These are phyloP conservation scores for Coprinopsis strossmayeri DNA, from an alignment of 768 basidiomycete genomes.

Conservation along the genomic window DNA sequence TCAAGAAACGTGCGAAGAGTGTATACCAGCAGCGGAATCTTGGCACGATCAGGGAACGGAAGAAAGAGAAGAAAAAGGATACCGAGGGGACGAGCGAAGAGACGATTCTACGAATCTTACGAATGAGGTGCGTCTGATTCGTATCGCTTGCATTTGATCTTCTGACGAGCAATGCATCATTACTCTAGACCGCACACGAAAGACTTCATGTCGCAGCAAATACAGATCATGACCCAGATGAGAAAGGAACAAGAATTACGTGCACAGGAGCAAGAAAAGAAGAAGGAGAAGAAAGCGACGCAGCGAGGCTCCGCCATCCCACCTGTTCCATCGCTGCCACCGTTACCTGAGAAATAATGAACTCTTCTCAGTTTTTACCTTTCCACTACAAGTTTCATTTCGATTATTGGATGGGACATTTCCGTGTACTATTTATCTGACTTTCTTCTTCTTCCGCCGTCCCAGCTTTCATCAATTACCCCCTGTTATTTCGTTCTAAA, in stretches of 20 bases:
- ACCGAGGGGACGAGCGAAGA: slow-evolving; percentile 76
- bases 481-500: not conserved
- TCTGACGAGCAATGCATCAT: not conserved
- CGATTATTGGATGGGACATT: not conserved
- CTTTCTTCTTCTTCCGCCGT: no score
- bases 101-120: slow-evolving; percentile 88
- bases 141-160: slow-evolving; percentile 2
- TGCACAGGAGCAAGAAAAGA: slow-evolving; percentile 52
- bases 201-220: slow-evolving; percentile 85
- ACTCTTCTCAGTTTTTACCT: no score
- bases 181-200: slow-evolving; percentile 60
- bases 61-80: slow-evolving; percentile 86
- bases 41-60: slow-evolving; percentile 91
- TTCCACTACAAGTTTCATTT: no score
- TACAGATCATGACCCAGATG: slow-evolving; percentile 76
- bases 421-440: no score
- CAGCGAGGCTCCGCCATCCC: slow-evolving; percentile 26
- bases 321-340: slow-evolving; percentile 32
- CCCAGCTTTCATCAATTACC: not conserved
- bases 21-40: slow-evolving; percentile 90
- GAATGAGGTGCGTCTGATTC: slow-evolving; percentile 76
- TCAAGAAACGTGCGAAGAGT: slow-evolving; percentile 89
- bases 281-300: slow-evolving; percentile 49
- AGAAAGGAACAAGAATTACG: slow-evolving; percentile 76
- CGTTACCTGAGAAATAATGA: slow-evolving; percentile 9